Evolutionary conservation across 1,139 yeast species (phyloP), one percentile per base, ranked within the genome.

Genomic region (Pichia sp.): DNA sequence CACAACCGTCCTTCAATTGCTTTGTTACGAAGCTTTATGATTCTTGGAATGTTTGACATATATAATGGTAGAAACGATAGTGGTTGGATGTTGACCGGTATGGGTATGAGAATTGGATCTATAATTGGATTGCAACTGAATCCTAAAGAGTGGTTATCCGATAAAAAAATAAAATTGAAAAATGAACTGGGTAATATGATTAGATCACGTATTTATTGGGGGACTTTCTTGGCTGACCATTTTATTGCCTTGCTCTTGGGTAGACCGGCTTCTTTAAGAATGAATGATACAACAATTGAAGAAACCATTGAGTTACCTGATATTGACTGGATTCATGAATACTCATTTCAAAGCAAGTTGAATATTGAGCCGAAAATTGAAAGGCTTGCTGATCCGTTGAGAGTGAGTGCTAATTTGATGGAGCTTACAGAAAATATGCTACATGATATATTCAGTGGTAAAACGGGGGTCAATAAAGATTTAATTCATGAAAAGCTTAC

Each of bases 41-140:
- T 74, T 26, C 59, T 74, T 20, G 76, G 79, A 10, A 71, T 73
- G 48, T 74, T 71, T 52, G 82, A 76, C 23, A 35, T 50, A 2
- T 44, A 47, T 42, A 68, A 67, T 48, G 81, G 80, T 1, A 65
- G 67, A 45, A 72, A 73, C 51, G 69, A 78, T 5, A 66, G 74
- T 49, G 79, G 79, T 2, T 77, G 82, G 83, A 69, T 74, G 69
- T 60, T 75, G 25, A 68, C 74, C 22, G 82, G 83, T 1, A 64
- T 72, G 45, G 82, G 79, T 4, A 72, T 76, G 56, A 60, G 83
- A 49, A 78, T 77, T 68, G 83, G 83, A 2, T 73, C 71, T 49
- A 81, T 77, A 51, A 68, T 77, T 50, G 83, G 84, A 1, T 77
- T 77, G 52, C 82, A 77, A 53, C 60, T 77, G 38, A 71, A 75